Evolutionary conservation across 2,329 filamentous ascomycete species (phyloP), one percentile per base, ranked within the genome.

Genomic region (Aspergillus glaucus): DNA sequence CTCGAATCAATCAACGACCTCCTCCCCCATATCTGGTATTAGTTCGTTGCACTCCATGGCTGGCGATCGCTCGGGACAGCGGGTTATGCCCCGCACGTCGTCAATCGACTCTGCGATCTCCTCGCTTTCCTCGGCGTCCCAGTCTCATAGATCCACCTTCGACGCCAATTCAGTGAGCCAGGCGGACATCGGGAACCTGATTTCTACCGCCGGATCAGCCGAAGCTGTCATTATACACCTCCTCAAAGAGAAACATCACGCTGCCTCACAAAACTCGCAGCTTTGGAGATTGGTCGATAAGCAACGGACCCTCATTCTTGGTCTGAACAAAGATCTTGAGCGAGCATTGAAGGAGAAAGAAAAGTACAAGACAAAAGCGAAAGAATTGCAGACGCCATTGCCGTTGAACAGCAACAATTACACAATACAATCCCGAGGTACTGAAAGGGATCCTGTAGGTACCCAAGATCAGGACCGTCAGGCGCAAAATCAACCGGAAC

Each of bases 211-310:
- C 22, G 93, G 92, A 45, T 95, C 89, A 46, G 79, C 91, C 14
- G 92, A 98, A 65, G 88, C 87, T 5, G 86, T 94, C 4, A 88
- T 98, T 51, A 81, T 89, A 58, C 88, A 93, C 61, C 74, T 98
- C 44, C 73, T 96, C 55, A 94, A 88, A 65, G 93, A 98, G 65
- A 97, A 96, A 68, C 84, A 92, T 54, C 87, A 88, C 44, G 87
- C 90, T 47, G 82, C 88, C 4, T 86, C 88, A 57, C 93, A 97
- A 64, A 97, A 97, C 65, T 78, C 85, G 15, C 92, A 98, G 66
- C 73, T 98, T 61, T 98, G 93, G 93, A 85, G 90, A 45, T 74
- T 98, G 43, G 90, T 98, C 44, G 92, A 97, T 67, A 97, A 98
- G 73, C 93, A 98, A 69, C 80, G 92, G 53, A 84, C 89, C 14